phyloP scores from a whole-genome alignment of 306 rosid genomes.

The Glycine tomentella region DNA sequence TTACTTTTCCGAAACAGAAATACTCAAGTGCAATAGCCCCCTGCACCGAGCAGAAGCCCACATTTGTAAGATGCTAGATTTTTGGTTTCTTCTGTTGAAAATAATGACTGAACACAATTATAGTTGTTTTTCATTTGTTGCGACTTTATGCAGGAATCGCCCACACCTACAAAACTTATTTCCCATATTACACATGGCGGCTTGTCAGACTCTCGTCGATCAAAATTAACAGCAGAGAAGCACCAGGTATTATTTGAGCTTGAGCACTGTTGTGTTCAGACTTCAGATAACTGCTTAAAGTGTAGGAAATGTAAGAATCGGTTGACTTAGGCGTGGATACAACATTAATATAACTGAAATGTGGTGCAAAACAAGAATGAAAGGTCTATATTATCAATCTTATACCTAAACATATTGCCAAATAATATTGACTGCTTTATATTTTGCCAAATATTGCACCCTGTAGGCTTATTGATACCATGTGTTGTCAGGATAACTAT shows the following conservation, averaged over 20 bases:
- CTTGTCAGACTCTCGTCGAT: constrained; percentile 74
- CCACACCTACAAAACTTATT: constrained; percentile 79
- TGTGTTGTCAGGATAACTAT: constrained; percentile 70
- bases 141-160: constrained; percentile 68
- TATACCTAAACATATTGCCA: not conserved
- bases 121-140: constrained; percentile 20
- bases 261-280: not conserved
- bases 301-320: not conserved
- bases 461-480: constrained; percentile 16
- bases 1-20: constrained; percentile 60
- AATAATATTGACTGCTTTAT: constrained; percentile 1
- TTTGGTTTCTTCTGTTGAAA: constrained; percentile 36
- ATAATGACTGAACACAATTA: not conserved
- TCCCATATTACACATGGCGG: constrained; percentile 59
- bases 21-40: constrained; percentile 58
- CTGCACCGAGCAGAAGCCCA: constrained; percentile 57
- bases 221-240: constrained; percentile 72
- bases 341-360: not conserved
- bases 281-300: not conserved
- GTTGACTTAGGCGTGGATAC: constrained; percentile 1
- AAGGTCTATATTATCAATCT: constrained; percentile 16
- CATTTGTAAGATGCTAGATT: constrained; percentile 60
- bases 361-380: constrained; percentile 6
- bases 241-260: constrained; percentile 65
- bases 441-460: constrained; percentile 3